Evolutionary conservation across 805 yeast species (phyloP).

Genomic region (Yamadazyma ubonensis): DNA sequence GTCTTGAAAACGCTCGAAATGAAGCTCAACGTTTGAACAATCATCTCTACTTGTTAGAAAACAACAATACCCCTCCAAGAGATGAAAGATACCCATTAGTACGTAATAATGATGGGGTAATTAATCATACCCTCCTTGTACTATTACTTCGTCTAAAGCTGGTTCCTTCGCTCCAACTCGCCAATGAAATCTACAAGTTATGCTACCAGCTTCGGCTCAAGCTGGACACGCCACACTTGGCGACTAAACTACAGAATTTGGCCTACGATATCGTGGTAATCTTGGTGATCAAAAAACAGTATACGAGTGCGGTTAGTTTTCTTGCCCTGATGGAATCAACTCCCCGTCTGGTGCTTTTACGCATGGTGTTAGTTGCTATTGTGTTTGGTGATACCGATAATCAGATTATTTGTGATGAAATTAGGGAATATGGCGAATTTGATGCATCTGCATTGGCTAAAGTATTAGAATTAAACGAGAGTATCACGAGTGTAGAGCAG

Average conservation of each 20-base stretch:
- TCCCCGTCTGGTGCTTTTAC: background rate
- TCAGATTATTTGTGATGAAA: background rate
- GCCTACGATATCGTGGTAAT: constrained; percentile 34
- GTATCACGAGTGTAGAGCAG: too few species aligned
- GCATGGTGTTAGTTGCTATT: background rate
- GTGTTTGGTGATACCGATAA: background rate
- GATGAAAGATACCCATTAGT: constrained; percentile 34
- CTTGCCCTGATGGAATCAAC: constrained; percentile 18
- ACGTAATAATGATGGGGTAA: constrained; percentile 29
- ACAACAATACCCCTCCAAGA: constrained; percentile 15
- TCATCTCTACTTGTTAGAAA: constrained; percentile 32
- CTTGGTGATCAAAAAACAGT: constrained; percentile 30
- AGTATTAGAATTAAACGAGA: too few species aligned
- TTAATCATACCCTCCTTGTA: constrained; percentile 28
- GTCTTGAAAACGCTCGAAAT: constrained; percentile 29
- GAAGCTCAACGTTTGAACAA: constrained; percentile 41
- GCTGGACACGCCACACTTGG: constrained; percentile 10
- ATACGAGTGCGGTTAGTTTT: constrained; percentile 26
- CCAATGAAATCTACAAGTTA: constrained; percentile 46
- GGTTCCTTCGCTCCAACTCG: constrained; percentile 39
- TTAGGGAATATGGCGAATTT: too few species aligned
- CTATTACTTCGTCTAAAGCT: constrained; percentile 43
- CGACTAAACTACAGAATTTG: constrained; percentile 24
- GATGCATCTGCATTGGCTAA: constrained; percentile 6
- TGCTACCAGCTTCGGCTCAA: constrained; percentile 37